phyloP scores from a whole-genome alignment of 78 protist genomes.

The Dictyostelium intermedium region DNA sequence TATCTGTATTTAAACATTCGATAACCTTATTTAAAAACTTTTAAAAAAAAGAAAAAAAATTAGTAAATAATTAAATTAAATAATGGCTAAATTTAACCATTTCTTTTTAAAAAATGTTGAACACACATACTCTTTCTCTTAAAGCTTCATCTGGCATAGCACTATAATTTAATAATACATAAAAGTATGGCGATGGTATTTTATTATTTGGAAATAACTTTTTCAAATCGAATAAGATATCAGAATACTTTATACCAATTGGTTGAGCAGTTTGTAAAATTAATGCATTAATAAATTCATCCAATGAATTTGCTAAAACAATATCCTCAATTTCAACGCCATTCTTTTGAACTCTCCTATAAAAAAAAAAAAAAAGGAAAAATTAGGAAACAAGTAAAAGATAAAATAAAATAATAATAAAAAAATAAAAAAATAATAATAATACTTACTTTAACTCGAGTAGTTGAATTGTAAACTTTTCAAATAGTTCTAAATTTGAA shows the following conservation, averaged over 20 bases:
- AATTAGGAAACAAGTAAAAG: background rate
- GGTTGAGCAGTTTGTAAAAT: background rate
- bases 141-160: conserved; percentile 24
- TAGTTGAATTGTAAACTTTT: background rate
- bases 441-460: background rate
- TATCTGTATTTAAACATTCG: conserved; percentile 27
- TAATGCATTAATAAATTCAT: background rate
- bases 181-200: conserved; percentile 16
- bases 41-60: background rate
- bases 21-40: conserved; percentile 16
- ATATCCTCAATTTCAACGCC: background rate
- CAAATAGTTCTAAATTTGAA: background rate
- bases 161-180: background rate
- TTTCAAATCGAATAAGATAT: conserved; percentile 6
- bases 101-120: background rate
- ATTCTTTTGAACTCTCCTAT: conserved; percentile 1
- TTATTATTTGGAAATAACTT: conserved; percentile 19
- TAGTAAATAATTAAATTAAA: background rate
- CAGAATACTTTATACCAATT: conserved; percentile 19
- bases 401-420: background rate
- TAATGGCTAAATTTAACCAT: no score
- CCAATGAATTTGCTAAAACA: background rate
- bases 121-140: conserved; percentile 51
- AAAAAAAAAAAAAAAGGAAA: background rate
- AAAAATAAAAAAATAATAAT: background rate